A percentile compares a stretch with the other conserved stretches of the same genome.
phyloP scores from a whole-genome alignment of 192 early-diverging fungal species.

The Powellomyces hirtus region DNA sequence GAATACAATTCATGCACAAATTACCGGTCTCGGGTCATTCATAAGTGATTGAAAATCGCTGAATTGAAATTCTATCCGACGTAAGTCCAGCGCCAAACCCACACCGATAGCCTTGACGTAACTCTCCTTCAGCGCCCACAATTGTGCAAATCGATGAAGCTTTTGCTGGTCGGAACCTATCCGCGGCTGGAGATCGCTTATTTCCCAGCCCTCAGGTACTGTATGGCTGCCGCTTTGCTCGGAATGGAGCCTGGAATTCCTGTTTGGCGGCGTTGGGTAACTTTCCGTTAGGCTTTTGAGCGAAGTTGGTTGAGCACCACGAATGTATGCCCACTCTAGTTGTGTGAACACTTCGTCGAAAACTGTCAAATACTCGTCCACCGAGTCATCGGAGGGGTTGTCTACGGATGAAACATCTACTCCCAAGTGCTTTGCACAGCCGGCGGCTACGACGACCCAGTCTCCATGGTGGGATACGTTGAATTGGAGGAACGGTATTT shows the following conservation, averaged over 20 bases:
- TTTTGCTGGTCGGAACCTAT: not conserved
- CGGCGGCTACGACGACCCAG: conserved; percentile 55
- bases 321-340: conserved; percentile 23
- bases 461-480: conserved; percentile 62
- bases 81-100: conserved; percentile 48
- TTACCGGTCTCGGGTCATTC: not conserved
- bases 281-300: no score
- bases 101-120: conserved; percentile 58
- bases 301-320: no score
- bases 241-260: no score
- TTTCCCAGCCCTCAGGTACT: no score
- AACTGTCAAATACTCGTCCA: conserved; percentile 35
- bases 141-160: conserved; percentile 38
- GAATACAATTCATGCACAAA: not conserved
- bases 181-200: no score
- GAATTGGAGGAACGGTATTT: conserved; percentile 29
- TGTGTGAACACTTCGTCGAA: conserved; percentile 20
- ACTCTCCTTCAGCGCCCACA: conserved; percentile 62
- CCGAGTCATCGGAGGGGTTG: not conserved
- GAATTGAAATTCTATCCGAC: conserved; percentile 41
- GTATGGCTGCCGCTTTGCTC: no score
- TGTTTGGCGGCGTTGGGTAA: not conserved
- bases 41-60: no score
- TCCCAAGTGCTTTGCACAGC: conserved; percentile 29
- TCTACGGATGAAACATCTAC: conserved; percentile 54